Evolutionary conservation across 106 monocot species (phyloP).

Genomic region (Dendrobium catenatum): DNA sequence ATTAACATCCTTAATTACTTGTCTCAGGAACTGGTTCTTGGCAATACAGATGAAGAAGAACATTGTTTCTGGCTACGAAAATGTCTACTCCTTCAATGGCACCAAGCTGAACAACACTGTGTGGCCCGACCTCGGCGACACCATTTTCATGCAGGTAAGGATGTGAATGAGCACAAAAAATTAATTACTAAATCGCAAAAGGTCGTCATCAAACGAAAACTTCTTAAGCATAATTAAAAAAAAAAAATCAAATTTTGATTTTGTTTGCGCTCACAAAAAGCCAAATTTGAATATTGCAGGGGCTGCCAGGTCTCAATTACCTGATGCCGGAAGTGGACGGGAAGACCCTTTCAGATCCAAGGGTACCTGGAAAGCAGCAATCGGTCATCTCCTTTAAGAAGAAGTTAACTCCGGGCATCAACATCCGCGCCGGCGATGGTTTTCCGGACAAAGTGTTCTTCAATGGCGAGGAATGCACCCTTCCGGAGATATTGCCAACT

Average conservation of each 20-base stretch:
- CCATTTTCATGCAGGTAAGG: conserved; percentile 34
- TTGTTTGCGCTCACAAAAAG: too few species aligned
- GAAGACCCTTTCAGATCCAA: conserved; percentile 17
- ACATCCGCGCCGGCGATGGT: conserved; percentile 55
- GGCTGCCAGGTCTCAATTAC: conserved; percentile 45
- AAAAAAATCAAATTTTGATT: too few species aligned
- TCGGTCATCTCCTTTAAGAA: conserved; percentile 63
- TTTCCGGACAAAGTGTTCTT: conserved; percentile 78
- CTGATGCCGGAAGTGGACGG: conserved; percentile 44
- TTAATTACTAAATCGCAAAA: too few species aligned
- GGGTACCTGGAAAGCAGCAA: conserved; percentile 69
- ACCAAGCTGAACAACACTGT: conserved; percentile 30
- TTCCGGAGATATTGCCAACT: conserved; percentile 46
- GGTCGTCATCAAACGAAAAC: not conserved
- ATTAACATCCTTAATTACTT: not conserved
- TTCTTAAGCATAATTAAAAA: not conserved
- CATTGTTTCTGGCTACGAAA: conserved; percentile 11
- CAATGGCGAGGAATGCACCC: conserved; percentile 86
- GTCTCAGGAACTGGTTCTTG: conserved; percentile 54
- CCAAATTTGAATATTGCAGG: conserved; percentile 4
- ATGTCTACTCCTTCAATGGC: conserved; percentile 71
- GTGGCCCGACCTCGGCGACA: conserved; percentile 29
- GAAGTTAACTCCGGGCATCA: conserved; percentile 41
- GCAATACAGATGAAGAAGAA: conserved; percentile 36
- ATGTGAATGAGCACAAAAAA: not conserved